Percentiles rank a stretch among this genome's conserved stretches.
phyloP scores from a whole-genome alignment of 805 yeast genomes.

The Kodamaea jinghongensis region DNA sequence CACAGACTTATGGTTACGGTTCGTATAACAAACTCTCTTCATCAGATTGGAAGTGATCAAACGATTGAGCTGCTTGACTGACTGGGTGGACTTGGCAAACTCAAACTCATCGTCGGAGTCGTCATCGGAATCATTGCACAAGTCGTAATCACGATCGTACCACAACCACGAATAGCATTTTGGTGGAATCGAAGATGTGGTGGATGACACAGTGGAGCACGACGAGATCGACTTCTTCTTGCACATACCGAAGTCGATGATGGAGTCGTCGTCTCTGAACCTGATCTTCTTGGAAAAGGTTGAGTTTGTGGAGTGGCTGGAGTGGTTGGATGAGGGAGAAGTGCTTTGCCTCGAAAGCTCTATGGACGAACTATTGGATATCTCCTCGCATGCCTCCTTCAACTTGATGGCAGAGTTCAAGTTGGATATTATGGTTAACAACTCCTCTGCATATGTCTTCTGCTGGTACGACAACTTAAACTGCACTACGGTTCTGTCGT shows the following conservation, averaged over 20 bases:
- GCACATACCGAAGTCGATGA: conserved; percentile 12
- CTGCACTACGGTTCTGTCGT: conserved; percentile 19
- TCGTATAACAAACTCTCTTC: conserved; percentile 26
- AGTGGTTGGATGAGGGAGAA: conserved; percentile 10
- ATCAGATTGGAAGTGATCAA: conserved; percentile 13
- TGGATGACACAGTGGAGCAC: neutral
- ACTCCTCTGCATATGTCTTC: conserved; percentile 17
- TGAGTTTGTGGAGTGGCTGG: conserved; percentile 12
- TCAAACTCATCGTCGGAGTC: conserved; percentile 12
- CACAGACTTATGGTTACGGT: conserved; percentile 14
- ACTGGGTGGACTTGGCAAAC: conserved; percentile 14
- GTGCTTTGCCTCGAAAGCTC: conserved; percentile 2
- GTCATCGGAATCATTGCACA: conserved; percentile 18
- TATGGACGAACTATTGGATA: neutral
- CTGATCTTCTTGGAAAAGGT: conserved; percentile 11
- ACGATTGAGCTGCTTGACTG: conserved; percentile 22
- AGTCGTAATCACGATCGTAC: conserved; percentile 29
- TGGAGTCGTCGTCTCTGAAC: conserved; percentile 18
- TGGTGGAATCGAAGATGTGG: neutral
- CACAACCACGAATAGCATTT: conserved; percentile 28
- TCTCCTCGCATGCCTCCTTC: conserved; percentile 1
- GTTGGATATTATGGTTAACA: conserved; percentile 16
- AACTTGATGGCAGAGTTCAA: conserved; percentile 8
- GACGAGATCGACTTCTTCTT: conserved; percentile 1
- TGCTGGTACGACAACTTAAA: conserved; percentile 21